Evolutionary conservation across 2,329 filamentous ascomycete genomes (phyloP).

Genomic region (Fusarium newnesense): DNA sequence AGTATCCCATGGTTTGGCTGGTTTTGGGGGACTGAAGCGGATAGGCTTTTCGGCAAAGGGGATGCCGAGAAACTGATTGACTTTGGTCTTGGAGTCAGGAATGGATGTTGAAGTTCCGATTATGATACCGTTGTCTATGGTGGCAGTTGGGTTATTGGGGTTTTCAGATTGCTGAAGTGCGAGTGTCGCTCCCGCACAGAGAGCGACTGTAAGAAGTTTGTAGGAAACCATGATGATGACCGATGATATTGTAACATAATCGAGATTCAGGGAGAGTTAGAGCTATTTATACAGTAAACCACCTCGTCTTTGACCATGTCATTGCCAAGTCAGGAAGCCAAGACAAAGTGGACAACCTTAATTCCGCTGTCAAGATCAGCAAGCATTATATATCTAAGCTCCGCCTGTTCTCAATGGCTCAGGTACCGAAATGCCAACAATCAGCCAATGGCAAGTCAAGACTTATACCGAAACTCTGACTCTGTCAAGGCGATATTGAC

Average conservation of each 20-base stretch:
- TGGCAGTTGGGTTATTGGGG: conserved; percentile 15
- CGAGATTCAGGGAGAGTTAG: rapidly evolving
- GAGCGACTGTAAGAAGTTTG: neutral
- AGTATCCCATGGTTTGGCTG: conserved; percentile 27
- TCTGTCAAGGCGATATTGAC: neutral
- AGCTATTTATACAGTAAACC: neutral
- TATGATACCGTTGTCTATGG: conserved; percentile 32
- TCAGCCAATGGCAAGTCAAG: neutral
- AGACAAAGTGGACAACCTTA: neutral
- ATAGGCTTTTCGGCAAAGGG: conserved; percentile 44
- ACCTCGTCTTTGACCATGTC: neutral
- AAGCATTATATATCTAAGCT: neutral
- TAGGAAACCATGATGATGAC: conserved; percentile 9
- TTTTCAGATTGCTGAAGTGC: neutral
- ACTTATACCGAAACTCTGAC: neutral
- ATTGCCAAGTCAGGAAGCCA: neutral
- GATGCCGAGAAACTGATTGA: conserved; percentile 47
- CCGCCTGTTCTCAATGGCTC: neutral
- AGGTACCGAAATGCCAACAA: neutral
- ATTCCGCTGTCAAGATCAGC: neutral
- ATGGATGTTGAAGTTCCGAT: conserved; percentile 30
- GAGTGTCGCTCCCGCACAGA: neutral
- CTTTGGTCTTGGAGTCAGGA: conserved; percentile 17
- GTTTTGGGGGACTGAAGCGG: conserved; percentile 40
- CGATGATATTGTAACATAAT: neutral